phyloP scores from a whole-genome alignment of 139 green algal species.

The Zygnema cylindricum region DNA sequence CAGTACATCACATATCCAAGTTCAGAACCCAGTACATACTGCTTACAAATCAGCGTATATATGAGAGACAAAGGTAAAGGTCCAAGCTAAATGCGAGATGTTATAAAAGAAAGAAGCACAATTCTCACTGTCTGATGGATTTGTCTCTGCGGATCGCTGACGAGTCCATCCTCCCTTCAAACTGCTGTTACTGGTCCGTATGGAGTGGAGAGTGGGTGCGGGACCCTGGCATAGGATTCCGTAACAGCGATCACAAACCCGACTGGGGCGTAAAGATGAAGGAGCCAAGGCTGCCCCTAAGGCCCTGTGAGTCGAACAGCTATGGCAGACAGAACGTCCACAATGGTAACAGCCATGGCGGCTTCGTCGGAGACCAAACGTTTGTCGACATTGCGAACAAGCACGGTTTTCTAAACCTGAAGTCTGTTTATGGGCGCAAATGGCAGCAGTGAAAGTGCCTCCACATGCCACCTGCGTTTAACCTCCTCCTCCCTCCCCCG shows the following conservation, averaged over 20 bases:
- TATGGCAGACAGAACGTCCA: constrained; percentile 39
- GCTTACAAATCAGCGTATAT: too few species aligned
- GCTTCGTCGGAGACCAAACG: constrained; percentile 21
- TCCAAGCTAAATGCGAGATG: too few species aligned
- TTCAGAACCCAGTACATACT: too few species aligned
- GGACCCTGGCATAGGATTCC: constrained; percentile 29
- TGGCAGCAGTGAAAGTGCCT: constrained; percentile 36
- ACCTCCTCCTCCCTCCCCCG: not conserved
- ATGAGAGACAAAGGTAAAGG: too few species aligned
- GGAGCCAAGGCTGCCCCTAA: constrained; percentile 40
- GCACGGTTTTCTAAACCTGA: constrained; percentile 29
- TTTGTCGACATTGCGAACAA: constrained; percentile 35
- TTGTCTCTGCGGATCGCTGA: not conserved
- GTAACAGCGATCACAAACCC: constrained; percentile 49
- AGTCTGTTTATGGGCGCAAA: constrained; percentile 36
- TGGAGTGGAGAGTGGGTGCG: not conserved
- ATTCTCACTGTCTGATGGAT: not conserved
- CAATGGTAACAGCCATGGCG: constrained; percentile 60
- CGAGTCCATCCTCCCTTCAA: not conserved
- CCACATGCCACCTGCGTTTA: constrained; percentile 39
- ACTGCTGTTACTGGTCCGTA: not conserved
- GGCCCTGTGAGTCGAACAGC: constrained; percentile 38
- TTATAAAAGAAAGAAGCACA: not conserved
- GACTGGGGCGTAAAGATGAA: not conserved
- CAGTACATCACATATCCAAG: not conserved